A percentile compares a stretch with the other conserved stretches of the same genome.
Evolutionary conservation across 805 yeast species (phyloP).

Genomic region (Wickerhamiella hasegawae): DNA sequence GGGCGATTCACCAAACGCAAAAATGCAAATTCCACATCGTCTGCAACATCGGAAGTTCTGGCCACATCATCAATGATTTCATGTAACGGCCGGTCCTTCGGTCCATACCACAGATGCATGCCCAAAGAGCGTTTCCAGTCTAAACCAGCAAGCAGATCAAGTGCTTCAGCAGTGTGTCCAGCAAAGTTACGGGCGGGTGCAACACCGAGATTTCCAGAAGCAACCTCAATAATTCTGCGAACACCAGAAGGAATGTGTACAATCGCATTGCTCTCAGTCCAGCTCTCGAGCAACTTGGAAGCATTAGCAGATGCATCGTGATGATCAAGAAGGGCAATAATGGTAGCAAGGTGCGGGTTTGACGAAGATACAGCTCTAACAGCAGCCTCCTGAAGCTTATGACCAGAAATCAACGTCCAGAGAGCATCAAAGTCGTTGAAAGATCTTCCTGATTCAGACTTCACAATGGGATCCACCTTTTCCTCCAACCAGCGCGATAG

Average conservation of each 20-base stretch:
- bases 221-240: conserved; percentile 43
- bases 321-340: conserved; percentile 56
- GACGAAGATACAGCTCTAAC: conserved; percentile 40
- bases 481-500: conserved; percentile 43
- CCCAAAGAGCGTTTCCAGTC: conserved; percentile 55
- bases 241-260: conserved; percentile 37
- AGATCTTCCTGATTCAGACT: conserved; percentile 17
- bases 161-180: conserved; percentile 9
- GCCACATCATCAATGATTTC: conserved; percentile 5
- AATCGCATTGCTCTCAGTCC: conserved; percentile 35
- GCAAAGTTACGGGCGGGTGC: conserved; percentile 10
- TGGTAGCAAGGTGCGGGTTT: conserved; percentile 53
- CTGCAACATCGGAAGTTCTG: background rate
- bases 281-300: conserved; percentile 41
- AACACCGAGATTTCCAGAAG: conserved; percentile 30
- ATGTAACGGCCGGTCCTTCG: conserved; percentile 1
- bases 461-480: conserved; percentile 26
- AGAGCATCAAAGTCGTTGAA: conserved; percentile 30
- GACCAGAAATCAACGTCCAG: conserved; percentile 29
- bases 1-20: conserved; percentile 7
- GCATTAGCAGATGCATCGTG: conserved; percentile 41
- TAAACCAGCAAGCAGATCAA: conserved; percentile 26
- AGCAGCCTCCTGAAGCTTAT: conserved; percentile 48
- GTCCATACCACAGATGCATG: conserved; percentile 45
- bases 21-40: conserved; percentile 10